Percentiles rank a stretch among this genome's conserved stretches.
Evolutionary conservation across 495 filamentous ascomycete genomes (phyloP).

Genomic region (Monascus purpureus): DNA sequence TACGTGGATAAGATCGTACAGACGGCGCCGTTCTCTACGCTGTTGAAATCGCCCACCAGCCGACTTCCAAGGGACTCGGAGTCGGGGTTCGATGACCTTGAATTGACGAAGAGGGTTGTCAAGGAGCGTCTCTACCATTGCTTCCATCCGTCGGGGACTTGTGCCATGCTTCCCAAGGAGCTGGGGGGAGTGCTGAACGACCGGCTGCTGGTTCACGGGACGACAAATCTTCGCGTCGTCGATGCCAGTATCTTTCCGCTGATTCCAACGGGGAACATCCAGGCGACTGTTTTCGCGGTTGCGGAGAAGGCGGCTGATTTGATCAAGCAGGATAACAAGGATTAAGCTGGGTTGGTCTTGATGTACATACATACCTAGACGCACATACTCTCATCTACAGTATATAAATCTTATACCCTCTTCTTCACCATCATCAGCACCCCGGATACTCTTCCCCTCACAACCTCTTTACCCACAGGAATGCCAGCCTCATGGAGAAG

Average conservation of each 20-base stretch:
- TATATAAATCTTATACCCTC: neutral
- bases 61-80: neutral
- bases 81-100: constrained; percentile 7
- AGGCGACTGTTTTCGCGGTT: constrained; percentile 37
- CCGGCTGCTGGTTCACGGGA: constrained; percentile 34
- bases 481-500: constrained; percentile 12
- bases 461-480: constrained; percentile 7
- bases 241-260: constrained; percentile 43
- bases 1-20: constrained; percentile 18
- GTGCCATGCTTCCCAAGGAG: too few relatives aligned
- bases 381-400: too few relatives aligned
- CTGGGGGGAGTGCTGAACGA: constrained; percentile 38
- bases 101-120: constrained; percentile 2
- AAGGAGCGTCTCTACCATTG: constrained; percentile 5
- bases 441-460: constrained; percentile 3
- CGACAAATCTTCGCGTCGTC: constrained; percentile 31
- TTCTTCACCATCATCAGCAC: constrained; percentile 11
- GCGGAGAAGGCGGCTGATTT: constrained; percentile 42
- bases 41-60: neutral
- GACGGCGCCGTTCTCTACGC: constrained; percentile 3
- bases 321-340: constrained; percentile 31
- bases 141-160: constrained; percentile 32
- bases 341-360: too few relatives aligned
- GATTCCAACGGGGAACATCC: constrained; percentile 32
- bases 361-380: too few relatives aligned